phyloP scores from a whole-genome alignment of 2,329 filamentous ascomycete species.

The Pyrenophora tritici-repentis region DNA sequence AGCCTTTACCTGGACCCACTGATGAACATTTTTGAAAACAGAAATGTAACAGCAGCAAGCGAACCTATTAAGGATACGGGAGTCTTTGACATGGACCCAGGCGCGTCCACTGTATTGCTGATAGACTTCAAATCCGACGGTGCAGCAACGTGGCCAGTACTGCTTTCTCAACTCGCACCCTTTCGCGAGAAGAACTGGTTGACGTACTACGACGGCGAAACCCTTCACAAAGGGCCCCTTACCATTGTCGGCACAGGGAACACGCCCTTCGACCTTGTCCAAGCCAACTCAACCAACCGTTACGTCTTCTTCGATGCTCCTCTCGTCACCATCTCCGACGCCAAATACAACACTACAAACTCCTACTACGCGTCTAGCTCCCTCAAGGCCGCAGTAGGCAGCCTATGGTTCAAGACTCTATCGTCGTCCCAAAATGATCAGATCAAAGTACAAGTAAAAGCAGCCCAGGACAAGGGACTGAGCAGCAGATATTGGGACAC shows the following conservation, averaged over 20 bases:
- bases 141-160: slow-evolving; percentile 57
- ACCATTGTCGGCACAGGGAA: slow-evolving; percentile 73
- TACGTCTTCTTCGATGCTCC: slow-evolving; percentile 72
- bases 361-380: slow-evolving; percentile 35
- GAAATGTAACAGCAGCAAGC: slow-evolving; percentile 28
- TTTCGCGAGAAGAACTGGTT: slow-evolving; percentile 62
- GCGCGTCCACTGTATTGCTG: slow-evolving; percentile 61
- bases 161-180: slow-evolving; percentile 62
- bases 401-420: slow-evolving; percentile 19
- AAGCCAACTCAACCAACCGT: slow-evolving; percentile 58
- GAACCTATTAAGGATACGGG: slow-evolving; percentile 47
- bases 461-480: slow-evolving; percentile 23
- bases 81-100: slow-evolving; percentile 53
- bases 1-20: slow-evolving; percentile 36
- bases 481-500: slow-evolving; percentile 31
- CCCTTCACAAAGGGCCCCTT: slow-evolving; percentile 60
- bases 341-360: slow-evolving; percentile 29
- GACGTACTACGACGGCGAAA: slow-evolving; percentile 55
- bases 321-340: slow-evolving; percentile 49
- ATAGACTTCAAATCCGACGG: slow-evolving; percentile 71
- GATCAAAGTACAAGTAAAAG: slow-evolving; percentile 3
- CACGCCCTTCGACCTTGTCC: slow-evolving; percentile 62
- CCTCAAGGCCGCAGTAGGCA: slow-evolving; percentile 28
- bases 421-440: slow-evolving; percentile 11
- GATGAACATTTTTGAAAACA: slow-evolving; percentile 48